Evolutionary conservation across 2,329 filamentous ascomycete species (phyloP).

Genomic region (Diaporthe citri): DNA sequence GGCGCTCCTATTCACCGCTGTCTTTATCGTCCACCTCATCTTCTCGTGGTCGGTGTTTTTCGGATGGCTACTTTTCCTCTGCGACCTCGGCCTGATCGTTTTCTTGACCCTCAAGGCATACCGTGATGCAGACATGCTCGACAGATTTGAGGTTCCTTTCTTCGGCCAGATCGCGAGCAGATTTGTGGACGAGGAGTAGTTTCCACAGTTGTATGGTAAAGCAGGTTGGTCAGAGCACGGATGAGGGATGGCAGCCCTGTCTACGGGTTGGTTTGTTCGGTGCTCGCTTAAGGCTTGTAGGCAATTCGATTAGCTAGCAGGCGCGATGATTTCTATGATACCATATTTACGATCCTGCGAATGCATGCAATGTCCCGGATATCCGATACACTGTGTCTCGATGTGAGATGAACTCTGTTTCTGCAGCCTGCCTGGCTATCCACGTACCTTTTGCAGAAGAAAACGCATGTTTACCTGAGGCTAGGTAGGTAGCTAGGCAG

Average conservation of each 20-base stretch:
- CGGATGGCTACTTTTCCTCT: conserved; percentile 84
- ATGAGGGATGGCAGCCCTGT: background rate
- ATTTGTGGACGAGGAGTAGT: conserved; percentile 86
- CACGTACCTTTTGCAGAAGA: background rate
- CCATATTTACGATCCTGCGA: conserved; percentile 22
- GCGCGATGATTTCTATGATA: conserved; percentile 27
- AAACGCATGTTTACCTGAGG: background rate
- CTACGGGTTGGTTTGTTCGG: background rate
- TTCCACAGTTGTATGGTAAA: background rate
- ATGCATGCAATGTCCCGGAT: background rate
- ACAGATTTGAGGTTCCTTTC: conserved; percentile 87
- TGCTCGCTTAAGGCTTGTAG: background rate
- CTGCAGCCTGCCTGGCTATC: background rate
- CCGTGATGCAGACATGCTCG: conserved; percentile 79
- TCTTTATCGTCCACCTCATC: conserved; percentile 84
- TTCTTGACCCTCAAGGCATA: conserved; percentile 86
- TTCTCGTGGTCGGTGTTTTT: conserved; percentile 88
- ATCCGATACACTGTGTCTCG: background rate
- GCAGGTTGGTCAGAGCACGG: background rate
- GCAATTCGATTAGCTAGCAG: background rate
- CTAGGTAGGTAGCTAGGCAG: too few relatives aligned
- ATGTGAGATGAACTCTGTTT: background rate
- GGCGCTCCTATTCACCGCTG: conserved; percentile 81
- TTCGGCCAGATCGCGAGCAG: conserved; percentile 88
- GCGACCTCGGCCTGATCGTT: conserved; percentile 81